phyloP scores from a whole-genome alignment of 768 basidiomycete genomes.

The Megacollybia marginata region DNA sequence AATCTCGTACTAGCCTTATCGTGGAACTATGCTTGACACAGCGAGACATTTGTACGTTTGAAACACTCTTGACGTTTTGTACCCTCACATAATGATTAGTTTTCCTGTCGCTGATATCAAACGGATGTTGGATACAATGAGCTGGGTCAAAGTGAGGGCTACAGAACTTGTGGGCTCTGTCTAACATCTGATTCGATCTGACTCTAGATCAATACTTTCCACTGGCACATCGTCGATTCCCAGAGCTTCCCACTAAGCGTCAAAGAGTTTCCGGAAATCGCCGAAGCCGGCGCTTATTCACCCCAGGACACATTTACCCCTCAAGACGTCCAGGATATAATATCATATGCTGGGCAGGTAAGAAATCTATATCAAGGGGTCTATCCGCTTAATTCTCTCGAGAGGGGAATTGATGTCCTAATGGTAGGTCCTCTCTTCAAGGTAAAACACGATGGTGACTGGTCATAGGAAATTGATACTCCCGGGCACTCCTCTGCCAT shows the following conservation, averaged over 20 bases:
- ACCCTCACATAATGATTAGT: constrained; percentile 20
- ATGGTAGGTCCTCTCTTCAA: too few relatives aligned
- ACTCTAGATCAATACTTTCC: constrained; percentile 60
- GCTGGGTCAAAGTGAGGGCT: constrained; percentile 53
- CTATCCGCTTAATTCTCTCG: neutral
- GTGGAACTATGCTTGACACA: constrained; percentile 79
- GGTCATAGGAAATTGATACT: constrained; percentile 69
- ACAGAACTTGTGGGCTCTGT: constrained; percentile 3
- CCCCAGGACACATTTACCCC: constrained; percentile 42
- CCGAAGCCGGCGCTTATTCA: constrained; percentile 63
- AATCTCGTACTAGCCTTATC: constrained; percentile 43
- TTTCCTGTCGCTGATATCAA: constrained; percentile 59
- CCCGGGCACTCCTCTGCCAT: constrained; percentile 77
- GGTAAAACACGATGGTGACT: neutral
- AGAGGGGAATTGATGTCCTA: constrained; percentile 66
- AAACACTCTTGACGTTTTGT: neutral
- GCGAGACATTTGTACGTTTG: constrained; percentile 59
- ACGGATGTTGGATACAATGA: constrained; percentile 70
- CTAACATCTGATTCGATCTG: neutral
- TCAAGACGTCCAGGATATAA: constrained; percentile 49
- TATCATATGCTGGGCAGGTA: constrained; percentile 64
- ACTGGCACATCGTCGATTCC: constrained; percentile 82
- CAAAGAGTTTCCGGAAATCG: constrained; percentile 50
- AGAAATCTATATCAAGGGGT: constrained; percentile 13
- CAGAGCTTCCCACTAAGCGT: constrained; percentile 70